Evolutionary conservation across 306 rosid species (phyloP), one percentile per base, ranked within the genome.

Genomic region (Fragaria iinumae): DNA sequence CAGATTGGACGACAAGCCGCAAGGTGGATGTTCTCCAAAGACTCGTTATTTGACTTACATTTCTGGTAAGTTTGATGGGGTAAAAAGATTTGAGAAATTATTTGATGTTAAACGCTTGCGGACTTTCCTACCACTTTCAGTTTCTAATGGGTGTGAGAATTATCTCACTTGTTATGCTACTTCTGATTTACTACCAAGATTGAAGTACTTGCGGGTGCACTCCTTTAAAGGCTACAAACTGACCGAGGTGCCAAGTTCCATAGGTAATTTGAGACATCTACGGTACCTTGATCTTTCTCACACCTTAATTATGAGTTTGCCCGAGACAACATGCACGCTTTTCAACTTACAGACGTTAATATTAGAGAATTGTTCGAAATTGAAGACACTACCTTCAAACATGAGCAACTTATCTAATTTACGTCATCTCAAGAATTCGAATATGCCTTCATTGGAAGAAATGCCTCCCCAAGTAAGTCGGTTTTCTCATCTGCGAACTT

Each of bases 31-130:
- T 11, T 43, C 18, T 62, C 1, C 44, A 6, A 72, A 21, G 13
- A 56, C 64, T 41, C 86, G 86, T 1, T 85, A 89, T 63, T n/a
- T 81, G 0, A 27, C 29, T 27, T 27, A 27, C 29, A 27, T 27
- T 27, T 27, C 29, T 27, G 29, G 29, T 27, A 27, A 0, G 3
- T 20, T 3, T 39, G 70, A 75, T 14, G 5, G 39, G 59, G 1
- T 2, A 17, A 60, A 34, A 3, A 48, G 29, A 12, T 80, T 75
- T 47, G 48, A 80, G 12, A 36, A 8, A 2, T 34, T 6, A 0
- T 32, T 12, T 2, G 3, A 44, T 87, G 21, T 27, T 27, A 27
- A 27, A 27, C 1, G 29, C 2, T 27, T 27, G 29, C 2, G 29
- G 29, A 27, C 29, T 27, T 27, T 27, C 29, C 29, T 27, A 27